Evolutionary conservation across 352 stramenopile genomes (phyloP), one percentile per base, ranked within the genome.

Genomic region (Lagenidium giganteum): DNA sequence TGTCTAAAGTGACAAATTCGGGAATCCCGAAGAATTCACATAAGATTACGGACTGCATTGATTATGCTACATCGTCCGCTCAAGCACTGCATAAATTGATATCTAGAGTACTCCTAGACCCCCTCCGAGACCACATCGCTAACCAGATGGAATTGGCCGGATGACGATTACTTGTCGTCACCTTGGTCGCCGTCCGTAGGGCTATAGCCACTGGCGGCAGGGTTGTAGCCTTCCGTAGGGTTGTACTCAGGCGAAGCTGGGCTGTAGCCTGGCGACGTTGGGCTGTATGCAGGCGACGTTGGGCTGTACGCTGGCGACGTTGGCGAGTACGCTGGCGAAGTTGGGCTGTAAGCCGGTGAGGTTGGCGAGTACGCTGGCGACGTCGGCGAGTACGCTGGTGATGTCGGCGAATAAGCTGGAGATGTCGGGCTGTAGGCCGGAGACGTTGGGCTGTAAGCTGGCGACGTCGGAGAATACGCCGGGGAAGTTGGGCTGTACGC

Each of bases 361-460:
- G 86, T 96, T 23, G 89, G 85, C 3, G 38, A 76, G 55, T 98
- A 98, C 0, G 85, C 87, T 16, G 95, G 93, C 21, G 63, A 91
- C 18, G 89, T 96, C 34, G 89, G 88, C n/a, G 65, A 80, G 60
- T 95, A 95, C 26, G 75, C 70, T 5, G 83, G 80, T 16, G 69
- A 91, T 1, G 77, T 90, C 20, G 85, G 83, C 8, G 51, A 81
- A 46, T 92, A 90, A 17, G 66, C 81, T 38, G 80, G 80, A 25
- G 69, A 85, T 29, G 65, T 86, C 16, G 84, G 87, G 29, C 52
- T 83, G 57, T 89, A 89, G 9, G 68, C 70, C 16, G 73, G 73
- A 20, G 60, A 58, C 16, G 75, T 93, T 17, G 83, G 80, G 16
- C 43, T 87, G 53, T 95, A 96, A 28, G 69, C 73, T 9, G 81